Conservation (phyloP, 2,329 filamentous ascomycete species). For the Penicillium sp. region DNA sequence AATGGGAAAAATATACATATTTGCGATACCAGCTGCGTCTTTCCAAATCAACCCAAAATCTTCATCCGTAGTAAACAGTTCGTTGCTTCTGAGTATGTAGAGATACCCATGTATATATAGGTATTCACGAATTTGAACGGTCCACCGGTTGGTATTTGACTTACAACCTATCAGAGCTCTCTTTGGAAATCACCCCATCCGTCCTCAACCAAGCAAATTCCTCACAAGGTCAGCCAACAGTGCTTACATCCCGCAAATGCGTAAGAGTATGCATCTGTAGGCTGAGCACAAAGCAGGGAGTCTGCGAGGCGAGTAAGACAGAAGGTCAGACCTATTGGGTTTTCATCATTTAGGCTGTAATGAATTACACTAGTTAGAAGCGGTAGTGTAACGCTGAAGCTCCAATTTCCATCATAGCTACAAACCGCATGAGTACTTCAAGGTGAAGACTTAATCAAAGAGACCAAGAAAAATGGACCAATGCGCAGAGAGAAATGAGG, state of each 20-base stretch:
- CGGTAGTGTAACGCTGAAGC: not conserved
- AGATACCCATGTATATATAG: too few relatives aligned
- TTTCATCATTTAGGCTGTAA: constrained; percentile 36
- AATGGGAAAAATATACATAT: constrained; percentile 8
- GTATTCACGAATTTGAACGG: too few relatives aligned
- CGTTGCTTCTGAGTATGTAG: too few relatives aligned
- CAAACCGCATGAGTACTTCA: not conserved
- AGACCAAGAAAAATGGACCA: not conserved
- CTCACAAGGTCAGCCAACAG: constrained; percentile 8
- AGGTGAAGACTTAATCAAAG: not conserved
- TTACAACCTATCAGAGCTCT: constrained; percentile 42
- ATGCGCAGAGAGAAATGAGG: not conserved
- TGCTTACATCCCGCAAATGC: constrained; percentile 32
- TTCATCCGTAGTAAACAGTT: not conserved
- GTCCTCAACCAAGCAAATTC: constrained; percentile 5
- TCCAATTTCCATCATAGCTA: constrained; percentile 3
- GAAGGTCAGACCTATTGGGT: constrained; percentile 27
- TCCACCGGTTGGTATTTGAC: not conserved
- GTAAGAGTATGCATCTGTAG: constrained; percentile 35
- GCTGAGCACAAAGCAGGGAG: constrained; percentile 2
- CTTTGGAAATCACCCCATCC: constrained; percentile 39
- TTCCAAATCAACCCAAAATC: not conserved
- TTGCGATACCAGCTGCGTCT: not conserved
- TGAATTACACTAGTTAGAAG: not conserved
- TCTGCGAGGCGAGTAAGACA: constrained; percentile 11